Conservation (phyloP, 805 yeast genomes). For the Wickerhamiella alocasiicola region DNA sequence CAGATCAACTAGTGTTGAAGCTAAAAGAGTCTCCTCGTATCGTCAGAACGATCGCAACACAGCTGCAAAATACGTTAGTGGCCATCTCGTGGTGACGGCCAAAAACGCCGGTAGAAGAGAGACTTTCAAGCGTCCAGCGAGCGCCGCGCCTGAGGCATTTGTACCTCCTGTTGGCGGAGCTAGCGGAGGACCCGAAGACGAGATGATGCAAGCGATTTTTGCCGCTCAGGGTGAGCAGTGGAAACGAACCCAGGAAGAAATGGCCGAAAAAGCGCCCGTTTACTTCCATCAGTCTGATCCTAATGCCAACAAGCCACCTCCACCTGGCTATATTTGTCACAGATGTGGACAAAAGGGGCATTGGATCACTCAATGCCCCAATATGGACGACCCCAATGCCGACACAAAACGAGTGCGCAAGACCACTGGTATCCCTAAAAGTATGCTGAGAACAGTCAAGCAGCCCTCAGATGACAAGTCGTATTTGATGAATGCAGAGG, state of each 20-base stretch:
- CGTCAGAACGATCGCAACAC: conserved; percentile 35
- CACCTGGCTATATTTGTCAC: conserved; percentile 92
- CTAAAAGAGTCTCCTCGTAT: conserved; percentile 61
- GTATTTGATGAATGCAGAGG: conserved; percentile 84
- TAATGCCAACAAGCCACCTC: conserved; percentile 59
- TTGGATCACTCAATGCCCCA: conserved; percentile 94
- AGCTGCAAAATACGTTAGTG: conserved; percentile 50
- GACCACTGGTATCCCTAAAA: conserved; percentile 95
- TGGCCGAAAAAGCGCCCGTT: conserved; percentile 76
- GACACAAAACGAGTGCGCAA: conserved; percentile 84
- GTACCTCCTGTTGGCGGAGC: conserved; percentile 23
- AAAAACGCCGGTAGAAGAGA: conserved; percentile 29
- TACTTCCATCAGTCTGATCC: conserved; percentile 28
- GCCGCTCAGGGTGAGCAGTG: conserved; percentile 88
- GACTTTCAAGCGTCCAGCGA: conserved; percentile 22
- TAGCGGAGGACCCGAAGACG: conserved; percentile 60
- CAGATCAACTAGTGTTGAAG: conserved; percentile 73
- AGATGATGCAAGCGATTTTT: conserved; percentile 79
- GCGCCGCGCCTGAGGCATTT: conserved; percentile 12
- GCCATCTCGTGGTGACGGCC: conserved; percentile 26
- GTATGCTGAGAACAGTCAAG: conserved; percentile 75
- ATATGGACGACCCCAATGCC: conserved; percentile 81
- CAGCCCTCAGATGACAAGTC: conserved; percentile 59
- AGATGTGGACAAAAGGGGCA: conserved; percentile 94
- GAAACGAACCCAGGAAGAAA: conserved; percentile 84